A percentile compares a stretch with the other conserved stretches of the same genome.
phyloP scores from a whole-genome alignment of 495 filamentous ascomycete genomes.

The Apodospora peruviana region DNA sequence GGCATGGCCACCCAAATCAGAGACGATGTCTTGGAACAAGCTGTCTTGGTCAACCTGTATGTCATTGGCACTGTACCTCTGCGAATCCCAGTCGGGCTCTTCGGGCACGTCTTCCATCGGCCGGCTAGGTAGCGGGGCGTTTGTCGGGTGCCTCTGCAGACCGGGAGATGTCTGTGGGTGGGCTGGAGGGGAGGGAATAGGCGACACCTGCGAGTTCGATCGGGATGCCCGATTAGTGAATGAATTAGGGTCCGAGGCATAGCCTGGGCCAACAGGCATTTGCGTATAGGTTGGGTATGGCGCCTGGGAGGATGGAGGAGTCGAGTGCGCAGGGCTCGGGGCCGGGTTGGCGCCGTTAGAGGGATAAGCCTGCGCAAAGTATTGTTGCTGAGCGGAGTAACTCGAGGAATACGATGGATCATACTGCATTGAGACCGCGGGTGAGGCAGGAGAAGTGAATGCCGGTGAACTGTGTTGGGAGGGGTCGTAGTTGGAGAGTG shows the following conservation, averaged over 20 bases:
- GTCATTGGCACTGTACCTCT: conserved; percentile 24
- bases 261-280: conserved; percentile 42
- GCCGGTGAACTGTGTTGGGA: conserved; percentile 30
- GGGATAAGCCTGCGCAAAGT: conserved; percentile 18
- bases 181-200: conserved; percentile 32
- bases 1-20: conserved; percentile 34
- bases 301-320: conserved; percentile 27
- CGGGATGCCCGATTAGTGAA: conserved; percentile 35
- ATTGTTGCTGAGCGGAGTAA: conserved; percentile 19
- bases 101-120: conserved; percentile 40
- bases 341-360: conserved; percentile 24
- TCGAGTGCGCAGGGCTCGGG: conserved; percentile 24
- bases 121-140: conserved; percentile 48
- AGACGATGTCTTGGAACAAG: conserved; percentile 50
- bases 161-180: conserved; percentile 25
- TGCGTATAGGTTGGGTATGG: conserved; percentile 42
- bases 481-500: conserved; percentile 28
- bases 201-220: conserved; percentile 38
- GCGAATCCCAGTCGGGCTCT: conserved; percentile 30
- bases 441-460: conserved; percentile 12
- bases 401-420: conserved; percentile 19
- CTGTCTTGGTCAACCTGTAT: conserved; percentile 41
- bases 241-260: conserved; percentile 35
- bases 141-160: conserved; percentile 48
- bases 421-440: conserved; percentile 20